A percentile compares a stretch with the other conserved stretches of the same genome.
Evolutionary conservation across 2,329 filamentous ascomycete genomes (phyloP).

Genomic region (Venturia asperata): DNA sequence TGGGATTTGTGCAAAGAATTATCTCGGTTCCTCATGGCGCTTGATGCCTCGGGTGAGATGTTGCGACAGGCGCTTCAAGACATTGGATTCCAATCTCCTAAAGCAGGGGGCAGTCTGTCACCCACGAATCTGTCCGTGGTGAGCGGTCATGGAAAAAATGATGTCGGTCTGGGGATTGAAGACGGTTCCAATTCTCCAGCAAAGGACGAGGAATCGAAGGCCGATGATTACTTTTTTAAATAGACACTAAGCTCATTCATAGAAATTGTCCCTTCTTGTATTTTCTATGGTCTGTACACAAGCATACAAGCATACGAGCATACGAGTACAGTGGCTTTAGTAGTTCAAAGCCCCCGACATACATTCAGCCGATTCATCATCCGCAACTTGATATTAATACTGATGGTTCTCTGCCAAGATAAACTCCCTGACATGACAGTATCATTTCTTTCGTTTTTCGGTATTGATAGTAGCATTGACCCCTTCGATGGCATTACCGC

Average conservation of each 20-base stretch:
- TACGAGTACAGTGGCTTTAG: too few relatives aligned
- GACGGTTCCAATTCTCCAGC: not conserved
- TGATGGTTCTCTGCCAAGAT: too few relatives aligned
- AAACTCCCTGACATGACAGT: too few relatives aligned
- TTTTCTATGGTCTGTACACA: not conserved
- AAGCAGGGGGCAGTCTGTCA: not conserved
- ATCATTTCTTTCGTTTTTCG: too few relatives aligned
- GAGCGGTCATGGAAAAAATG: not conserved
- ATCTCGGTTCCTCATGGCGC: constrained; percentile 85
- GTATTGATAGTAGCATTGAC: too few relatives aligned
- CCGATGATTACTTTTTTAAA: not conserved
- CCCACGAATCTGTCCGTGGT: not conserved
- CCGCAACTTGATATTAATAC: too few relatives aligned
- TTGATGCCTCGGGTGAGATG: constrained; percentile 79
- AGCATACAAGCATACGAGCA: too few relatives aligned
- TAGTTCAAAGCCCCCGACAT: too few relatives aligned
- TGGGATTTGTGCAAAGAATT: constrained; percentile 96
- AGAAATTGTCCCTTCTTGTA: not conserved
- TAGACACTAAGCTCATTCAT: not conserved
- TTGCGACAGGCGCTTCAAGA: constrained; percentile 62
- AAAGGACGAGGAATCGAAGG: not conserved
- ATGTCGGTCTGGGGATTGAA: not conserved
- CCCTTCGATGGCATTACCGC: too few relatives aligned
- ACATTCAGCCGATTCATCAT: too few relatives aligned
- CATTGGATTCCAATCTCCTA: constrained; percentile 27